Percentiles rank a stretch among this genome's conserved stretches.
Evolutionary conservation across 768 basidiomycete genomes (phyloP).

Genomic region (Tubosaeta brunneosetosa): DNA sequence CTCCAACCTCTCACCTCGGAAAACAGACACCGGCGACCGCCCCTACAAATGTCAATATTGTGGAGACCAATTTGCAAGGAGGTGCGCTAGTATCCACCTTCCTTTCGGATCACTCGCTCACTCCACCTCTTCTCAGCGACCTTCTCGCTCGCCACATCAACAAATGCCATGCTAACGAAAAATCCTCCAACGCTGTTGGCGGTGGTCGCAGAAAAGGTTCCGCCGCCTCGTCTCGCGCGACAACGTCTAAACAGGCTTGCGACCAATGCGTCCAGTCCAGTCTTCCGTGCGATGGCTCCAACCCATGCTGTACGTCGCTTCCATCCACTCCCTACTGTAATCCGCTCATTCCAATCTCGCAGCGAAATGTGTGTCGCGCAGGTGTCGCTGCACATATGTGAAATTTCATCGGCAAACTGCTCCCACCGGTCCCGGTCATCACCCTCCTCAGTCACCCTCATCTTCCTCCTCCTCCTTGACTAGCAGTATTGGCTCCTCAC

Average conservation of each 20-base stretch:
- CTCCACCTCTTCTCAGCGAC: conserved; percentile 47
- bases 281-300: conserved; percentile 73
- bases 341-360: neutral
- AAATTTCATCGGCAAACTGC: conserved; percentile 82
- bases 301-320: conserved; percentile 62
- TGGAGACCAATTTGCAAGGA: conserved; percentile 86
- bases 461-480: conserved; percentile 29
- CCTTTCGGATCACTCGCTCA: conserved; percentile 4
- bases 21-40: conserved; percentile 78
- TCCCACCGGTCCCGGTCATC: conserved; percentile 69
- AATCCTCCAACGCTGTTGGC: conserved; percentile 34
- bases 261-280: conserved; percentile 78
- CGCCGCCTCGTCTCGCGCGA: conserved; percentile 62
- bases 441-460: conserved; percentile 32
- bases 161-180: conserved; percentile 82
- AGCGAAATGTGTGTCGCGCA: conserved; percentile 75
- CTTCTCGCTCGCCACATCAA: conserved; percentile 82
- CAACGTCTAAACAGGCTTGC: conserved; percentile 78
- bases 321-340: neutral
- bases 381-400: conserved; percentile 71
- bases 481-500: conserved; percentile 8
- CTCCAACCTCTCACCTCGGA: conserved; percentile 3
- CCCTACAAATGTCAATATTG: conserved; percentile 87
- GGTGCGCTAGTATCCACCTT: conserved; percentile 38
- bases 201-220: conserved; percentile 58